Evolutionary conservation across 805 yeast genomes (phyloP), one percentile per base, ranked within the genome.

Genomic region (Candida ficus): DNA sequence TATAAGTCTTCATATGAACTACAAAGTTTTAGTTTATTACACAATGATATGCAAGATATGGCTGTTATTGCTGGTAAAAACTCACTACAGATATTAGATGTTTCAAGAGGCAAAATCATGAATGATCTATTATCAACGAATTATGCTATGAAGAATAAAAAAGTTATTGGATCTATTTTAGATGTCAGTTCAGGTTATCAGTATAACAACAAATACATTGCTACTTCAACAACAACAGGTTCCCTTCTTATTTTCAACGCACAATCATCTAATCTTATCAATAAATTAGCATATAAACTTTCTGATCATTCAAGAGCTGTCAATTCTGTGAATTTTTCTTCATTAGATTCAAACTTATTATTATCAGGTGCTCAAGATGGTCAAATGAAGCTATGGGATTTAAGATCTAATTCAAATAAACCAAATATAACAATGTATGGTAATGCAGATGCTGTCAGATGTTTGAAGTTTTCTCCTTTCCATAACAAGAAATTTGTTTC

Each of bases 351-450:
- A 5, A 66, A 68, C 49, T 51, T 64, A 16, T 47, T 77, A 13
- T 49, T 76, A 3, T 74, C 81, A 2, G 95, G 93, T 3, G 82
- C 90, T 0, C 93, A 84, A 61, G 93, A 84, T 63, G 93, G 93
- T 4, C 68, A 79, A 14, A 77, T 84, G 45, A 80, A 82, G 49
- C 57, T 84, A 5, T 85, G 93, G 91, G 95, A 85, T 58, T 58
- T 81, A 38, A 64, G 87, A 35, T 53, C 68, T 30, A 64, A 66
- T 26, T 57, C 58, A 34, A 67, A 62, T 26, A 73, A 64, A 50
- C 78, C 84, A 17, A 66, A 64, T 18, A 46, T 70, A 38, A 70
- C 78, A 8, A 71, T 83, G 44, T 63, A 64, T 37, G 78, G 83
- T 14, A 79, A 79, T 35, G 76, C 86, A 1, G 97, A 88, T 54